Evolutionary conservation across 2,329 filamentous ascomycete genomes (phyloP), one percentile per base, ranked within the genome.

Genomic region (Fusarium cicatricum): DNA sequence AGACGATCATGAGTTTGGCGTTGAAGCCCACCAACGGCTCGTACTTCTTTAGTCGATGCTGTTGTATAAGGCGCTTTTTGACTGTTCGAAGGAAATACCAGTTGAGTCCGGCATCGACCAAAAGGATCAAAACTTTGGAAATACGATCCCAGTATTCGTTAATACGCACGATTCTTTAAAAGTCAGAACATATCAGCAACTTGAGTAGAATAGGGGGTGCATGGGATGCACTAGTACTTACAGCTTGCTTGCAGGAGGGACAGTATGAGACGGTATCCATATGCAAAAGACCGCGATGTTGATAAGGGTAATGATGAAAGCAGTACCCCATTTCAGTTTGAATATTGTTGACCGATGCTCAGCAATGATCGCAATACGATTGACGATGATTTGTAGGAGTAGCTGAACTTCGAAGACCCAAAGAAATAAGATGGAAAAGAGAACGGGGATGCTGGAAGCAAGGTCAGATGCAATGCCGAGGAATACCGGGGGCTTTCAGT

Each of bases 341-440:
- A 44, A 21, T 7, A 78, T 74, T 2, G 74, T 76, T 1, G 62
- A 67, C 19, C 70, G 71, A 37, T 77, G 70, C 12, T 79, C 75
- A 11, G 78, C 74, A 31, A 84, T 77, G 33, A 85, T 75, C 0
- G 77, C 74, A 17, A 83, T 79, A 47, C 82, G 77, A 60, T 84
- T 84, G 66, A 83, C 78, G 59, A 84, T 82, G 40, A 85, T 84
- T 60, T 84, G 81, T 71, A 83, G 76, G 2, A 84, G 62, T 2
- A 82, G 70, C 55, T 84, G 82, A 12, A 83, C 76, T 53, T 81
- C 71, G 21, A 80, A 73, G 0, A 76, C 72, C 77, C 79, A 80
- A 55, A 78, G 55, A 51, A 74, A 61, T 0, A 76, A 55, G 31
- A 77, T 71, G 28, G 75, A 75, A 52, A 77, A 75, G 5, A 76